Evolutionary conservation across 768 basidiomycete genomes (phyloP).

Genomic region (Leccinellum rugosiceps): DNA sequence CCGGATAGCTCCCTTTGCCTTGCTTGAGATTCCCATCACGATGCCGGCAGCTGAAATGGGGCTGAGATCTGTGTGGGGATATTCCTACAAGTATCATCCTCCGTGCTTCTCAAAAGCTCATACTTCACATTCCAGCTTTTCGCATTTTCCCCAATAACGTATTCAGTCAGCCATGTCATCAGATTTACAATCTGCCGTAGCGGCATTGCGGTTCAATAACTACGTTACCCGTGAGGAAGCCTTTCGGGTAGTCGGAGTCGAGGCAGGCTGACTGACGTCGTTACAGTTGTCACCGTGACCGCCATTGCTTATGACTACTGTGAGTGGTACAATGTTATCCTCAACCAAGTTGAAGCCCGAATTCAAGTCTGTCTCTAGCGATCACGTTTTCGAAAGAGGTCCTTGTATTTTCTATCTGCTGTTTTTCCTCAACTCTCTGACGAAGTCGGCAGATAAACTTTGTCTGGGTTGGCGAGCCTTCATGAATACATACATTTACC

Average conservation of each 20-base stretch:
- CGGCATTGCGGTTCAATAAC: conserved; percentile 5
- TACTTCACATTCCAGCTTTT: neutral
- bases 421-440: neutral
- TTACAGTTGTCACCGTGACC: conserved; percentile 10
- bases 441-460: conserved; percentile 4
- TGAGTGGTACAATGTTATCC: conserved; percentile 3
- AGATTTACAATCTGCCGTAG: conserved; percentile 4
- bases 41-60: neutral
- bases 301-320: conserved; percentile 21
- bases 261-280: neutral
- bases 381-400: conserved; percentile 20
- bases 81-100: no score
- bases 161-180: conserved; percentile 11
- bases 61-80: neutral
- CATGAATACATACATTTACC: neutral
- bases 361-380: conserved; percentile 3
- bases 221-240: conserved; percentile 6
- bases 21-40: neutral
- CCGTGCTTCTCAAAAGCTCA: neutral
- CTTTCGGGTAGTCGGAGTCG: neutral
- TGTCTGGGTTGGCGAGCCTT: conserved; percentile 16
- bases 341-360: neutral
- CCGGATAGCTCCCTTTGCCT: no score
- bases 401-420: neutral
- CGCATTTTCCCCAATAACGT: no score